Base-by-base conservation (phyloP, 208 protist genomes). In the Wallacemonas rigidus region DNA sequence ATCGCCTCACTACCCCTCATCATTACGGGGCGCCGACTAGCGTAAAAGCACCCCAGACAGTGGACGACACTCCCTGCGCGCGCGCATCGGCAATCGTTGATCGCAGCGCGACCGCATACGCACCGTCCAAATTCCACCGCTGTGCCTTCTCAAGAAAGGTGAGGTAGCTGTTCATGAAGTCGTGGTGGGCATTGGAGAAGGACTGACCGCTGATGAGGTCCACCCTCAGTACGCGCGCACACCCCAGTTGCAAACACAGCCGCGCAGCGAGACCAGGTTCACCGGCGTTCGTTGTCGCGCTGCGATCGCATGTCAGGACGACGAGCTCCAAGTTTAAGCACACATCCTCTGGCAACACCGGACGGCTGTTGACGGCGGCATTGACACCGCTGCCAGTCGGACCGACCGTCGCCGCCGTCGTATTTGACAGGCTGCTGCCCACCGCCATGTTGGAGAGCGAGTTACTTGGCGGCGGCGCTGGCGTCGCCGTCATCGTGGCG, bases 61-160 rank as follows among this genome's bases (percentile, higher is more conserved):
- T 73, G 0, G 78, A 64, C n/a, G 81, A 72, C 71, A 87, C 77
- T 14, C 71, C 63, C 11, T 47, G 50, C 57, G 60, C 77, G 47
- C 68, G 69, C 8, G 80, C 83, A 35, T 79, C 78, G 0, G 72
- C 72, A 3, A 94, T 82, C 5, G 89, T 74, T 71, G 82, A 82
- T 56, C 87, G 92, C 43, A 96, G 86, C 44, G 92, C 92, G 35
- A 94, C 63, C 8, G 89, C 89, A 65, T 91, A 96, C 14, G 87
- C 82, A 55, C 79, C 78, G 12, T 65, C 73, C 77, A 92, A 68
- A 14, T 76, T 56, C 71, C 77, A 90, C 43, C 80, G 72, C 67
- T 82, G 55, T 60, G 81, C 79, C 43, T 78, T 55, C 57, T 75
- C 60, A 54, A 94, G 69, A 38, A 90, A 78, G 12, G 76, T 41